phyloP scores from a whole-genome alignment of 2,329 filamentous ascomycete genomes.

The Chalara sp. region DNA sequence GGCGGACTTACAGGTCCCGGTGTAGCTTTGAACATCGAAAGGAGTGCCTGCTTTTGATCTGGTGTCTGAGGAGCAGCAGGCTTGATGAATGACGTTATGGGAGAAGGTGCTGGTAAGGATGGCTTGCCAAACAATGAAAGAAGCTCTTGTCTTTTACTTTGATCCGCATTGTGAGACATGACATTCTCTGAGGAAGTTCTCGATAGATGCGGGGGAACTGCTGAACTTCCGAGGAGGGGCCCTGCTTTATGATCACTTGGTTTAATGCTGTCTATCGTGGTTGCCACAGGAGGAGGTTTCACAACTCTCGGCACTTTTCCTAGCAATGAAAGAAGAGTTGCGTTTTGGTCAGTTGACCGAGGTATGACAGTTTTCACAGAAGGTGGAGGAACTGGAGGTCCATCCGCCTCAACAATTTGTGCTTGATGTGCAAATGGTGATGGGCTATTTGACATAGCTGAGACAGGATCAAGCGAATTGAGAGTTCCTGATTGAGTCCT shows the following conservation, averaged over 20 bases:
- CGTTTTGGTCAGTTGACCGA: not conserved
- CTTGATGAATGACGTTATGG: slow-evolving; percentile 15
- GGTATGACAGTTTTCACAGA: too few relatives aligned
- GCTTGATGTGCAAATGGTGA: not conserved
- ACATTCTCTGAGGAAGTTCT: not conserved
- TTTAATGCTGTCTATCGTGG: too few relatives aligned
- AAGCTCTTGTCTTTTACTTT: not conserved
- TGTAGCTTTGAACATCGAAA: slow-evolving; percentile 23
- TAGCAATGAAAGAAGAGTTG: not conserved
- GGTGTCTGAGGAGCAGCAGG: slow-evolving; percentile 31
- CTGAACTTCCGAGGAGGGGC: not conserved
- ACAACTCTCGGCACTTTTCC: not conserved
- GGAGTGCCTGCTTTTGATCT: slow-evolving; percentile 39
- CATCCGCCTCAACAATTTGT: not conserved
- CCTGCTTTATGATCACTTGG: too few relatives aligned
- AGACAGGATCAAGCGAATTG: slow-evolving; percentile 12
- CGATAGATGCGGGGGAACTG: not conserved
- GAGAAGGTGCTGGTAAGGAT: not conserved
- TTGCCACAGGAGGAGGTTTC: not conserved
- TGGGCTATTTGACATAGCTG: slow-evolving; percentile 7
- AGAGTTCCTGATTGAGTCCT: slow-evolving; percentile 35
- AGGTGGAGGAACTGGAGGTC: not conserved
- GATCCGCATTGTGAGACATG: not conserved
- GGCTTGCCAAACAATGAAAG: not conserved
- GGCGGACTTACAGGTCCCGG: slow-evolving; percentile 7